Percentiles rank a stretch among this genome's conserved stretches.
phyloP scores from a whole-genome alignment of 805 yeast species.

The Wickerhamiella musiphila region DNA sequence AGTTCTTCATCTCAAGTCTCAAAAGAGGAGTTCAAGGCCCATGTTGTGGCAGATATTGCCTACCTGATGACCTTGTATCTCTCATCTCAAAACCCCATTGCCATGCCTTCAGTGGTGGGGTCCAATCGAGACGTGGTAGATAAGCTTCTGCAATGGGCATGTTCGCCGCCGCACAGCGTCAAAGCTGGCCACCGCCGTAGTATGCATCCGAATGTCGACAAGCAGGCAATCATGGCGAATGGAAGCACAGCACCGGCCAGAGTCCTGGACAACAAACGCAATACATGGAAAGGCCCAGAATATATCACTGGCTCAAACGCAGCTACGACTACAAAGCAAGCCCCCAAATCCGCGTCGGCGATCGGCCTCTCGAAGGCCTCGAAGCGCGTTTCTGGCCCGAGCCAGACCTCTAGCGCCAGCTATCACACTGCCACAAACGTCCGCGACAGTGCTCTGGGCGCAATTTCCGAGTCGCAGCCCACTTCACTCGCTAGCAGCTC shows the following conservation, averaged over 20 bases:
- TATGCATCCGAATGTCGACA: neutral
- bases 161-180: constrained; percentile 5
- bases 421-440: too few species aligned
- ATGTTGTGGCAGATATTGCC: constrained; percentile 26
- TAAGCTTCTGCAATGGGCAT: constrained; percentile 17
- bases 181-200: constrained; percentile 2
- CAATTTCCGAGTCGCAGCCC: too few species aligned
- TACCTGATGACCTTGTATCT: constrained; percentile 21
- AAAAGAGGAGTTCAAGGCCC: constrained; percentile 21
- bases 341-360: too few species aligned
- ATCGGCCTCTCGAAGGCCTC: too few species aligned
- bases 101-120: constrained; percentile 17
- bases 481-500: too few species aligned
- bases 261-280: neutral
- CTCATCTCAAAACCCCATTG: constrained; percentile 22
- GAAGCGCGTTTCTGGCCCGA: too few species aligned
- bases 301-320: too few species aligned
- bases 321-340: too few species aligned
- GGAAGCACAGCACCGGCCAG: constrained; percentile 1
- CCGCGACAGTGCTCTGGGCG: too few species aligned
- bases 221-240: neutral
- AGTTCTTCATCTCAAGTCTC: constrained; percentile 16
- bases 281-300: constrained; percentile 1
- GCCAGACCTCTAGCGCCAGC: too few species aligned
- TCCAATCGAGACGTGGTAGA: constrained; percentile 17